phyloP scores from a whole-genome alignment of 305 asterid species.

The Coffea humblotiana region DNA sequence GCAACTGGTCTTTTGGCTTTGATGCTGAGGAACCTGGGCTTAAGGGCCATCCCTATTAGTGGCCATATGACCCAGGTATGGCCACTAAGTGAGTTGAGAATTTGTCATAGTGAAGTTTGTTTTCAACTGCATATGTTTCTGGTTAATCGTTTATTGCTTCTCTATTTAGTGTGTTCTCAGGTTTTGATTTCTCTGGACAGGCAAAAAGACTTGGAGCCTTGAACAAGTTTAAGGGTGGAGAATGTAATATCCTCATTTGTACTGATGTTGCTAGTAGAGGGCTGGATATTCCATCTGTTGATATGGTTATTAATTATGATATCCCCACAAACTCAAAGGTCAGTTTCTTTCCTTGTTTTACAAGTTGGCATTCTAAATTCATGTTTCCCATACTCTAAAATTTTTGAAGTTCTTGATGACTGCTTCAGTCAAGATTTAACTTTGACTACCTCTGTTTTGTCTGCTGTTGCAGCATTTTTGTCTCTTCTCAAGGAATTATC shows the following conservation, averaged over 20 bases:
- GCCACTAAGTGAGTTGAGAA: not conserved
- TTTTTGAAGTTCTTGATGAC: not conserved
- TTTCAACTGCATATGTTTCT: not conserved
- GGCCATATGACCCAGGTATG: slow-evolving; percentile 93
- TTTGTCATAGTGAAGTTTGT: slow-evolving; percentile 6
- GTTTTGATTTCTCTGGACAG: slow-evolving; percentile 39
- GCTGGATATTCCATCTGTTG: slow-evolving; percentile 91
- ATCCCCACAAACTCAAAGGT: slow-evolving; percentile 94
- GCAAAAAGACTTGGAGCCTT: slow-evolving; percentile 84
- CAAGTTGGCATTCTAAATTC: not conserved
- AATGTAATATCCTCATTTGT: slow-evolving; percentile 79
- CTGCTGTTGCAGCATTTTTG: not conserved
- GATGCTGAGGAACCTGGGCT: slow-evolving; percentile 81
- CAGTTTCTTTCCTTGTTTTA: slow-evolving; percentile 16
- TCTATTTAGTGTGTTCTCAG: not conserved
- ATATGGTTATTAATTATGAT: slow-evolving; percentile 88
- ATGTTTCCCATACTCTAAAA: not conserved
- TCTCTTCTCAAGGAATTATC: not conserved
- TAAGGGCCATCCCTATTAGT: slow-evolving; percentile 83
- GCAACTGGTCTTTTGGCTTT: slow-evolving; percentile 74
- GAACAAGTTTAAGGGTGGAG: slow-evolving; percentile 85
- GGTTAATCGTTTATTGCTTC: not conserved
- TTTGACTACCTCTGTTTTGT: not conserved
- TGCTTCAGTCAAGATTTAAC: not conserved
- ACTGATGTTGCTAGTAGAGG: slow-evolving; percentile 97